Evolutionary conservation across 345 rosid species (phyloP).

Genomic region (Excoecaria cochinchinensis): DNA sequence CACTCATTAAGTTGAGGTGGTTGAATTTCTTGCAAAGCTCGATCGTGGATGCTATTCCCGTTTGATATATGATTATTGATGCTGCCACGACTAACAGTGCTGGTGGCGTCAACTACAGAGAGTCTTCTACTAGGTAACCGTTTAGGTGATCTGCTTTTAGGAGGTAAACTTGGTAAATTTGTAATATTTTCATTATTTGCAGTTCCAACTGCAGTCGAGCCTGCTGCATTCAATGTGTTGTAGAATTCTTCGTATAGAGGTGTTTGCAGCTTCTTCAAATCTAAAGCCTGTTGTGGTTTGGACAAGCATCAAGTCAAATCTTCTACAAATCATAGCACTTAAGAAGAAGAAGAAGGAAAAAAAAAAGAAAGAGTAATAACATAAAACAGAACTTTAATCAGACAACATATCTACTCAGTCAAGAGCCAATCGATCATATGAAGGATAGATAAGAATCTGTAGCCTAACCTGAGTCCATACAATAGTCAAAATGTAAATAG

Average conservation of each 20-base stretch:
- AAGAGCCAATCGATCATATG: not conserved
- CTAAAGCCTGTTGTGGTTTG: constrained; percentile 39
- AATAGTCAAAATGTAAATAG: not conserved
- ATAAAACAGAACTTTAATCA: not conserved
- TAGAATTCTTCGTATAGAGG: constrained; percentile 33
- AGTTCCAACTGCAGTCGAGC: constrained; percentile 5
- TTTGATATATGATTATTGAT: constrained; percentile 35
- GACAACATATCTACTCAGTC: not conserved
- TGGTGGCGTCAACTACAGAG: constrained; percentile 36
- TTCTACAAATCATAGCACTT: not conserved
- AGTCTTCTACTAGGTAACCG: constrained; percentile 73
- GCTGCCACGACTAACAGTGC: constrained; percentile 17
- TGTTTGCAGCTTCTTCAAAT: constrained; percentile 36
- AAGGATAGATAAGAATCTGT: not conserved
- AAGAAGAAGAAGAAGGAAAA: not conserved
- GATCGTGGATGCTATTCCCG: constrained; percentile 31
- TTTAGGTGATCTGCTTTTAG: constrained; percentile 73
- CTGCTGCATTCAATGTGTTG: constrained; percentile 22
- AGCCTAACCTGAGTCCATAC: not conserved
- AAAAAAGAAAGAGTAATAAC: no score
- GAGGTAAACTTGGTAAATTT: constrained; percentile 21
- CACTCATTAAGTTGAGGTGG: constrained; percentile 45
- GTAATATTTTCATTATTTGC: constrained; percentile 18
- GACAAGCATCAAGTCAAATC: not conserved
- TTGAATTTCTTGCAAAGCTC: constrained; percentile 57